Conservation (phyloP, 208 protist species). For the Trypanosoma avium region DNA sequence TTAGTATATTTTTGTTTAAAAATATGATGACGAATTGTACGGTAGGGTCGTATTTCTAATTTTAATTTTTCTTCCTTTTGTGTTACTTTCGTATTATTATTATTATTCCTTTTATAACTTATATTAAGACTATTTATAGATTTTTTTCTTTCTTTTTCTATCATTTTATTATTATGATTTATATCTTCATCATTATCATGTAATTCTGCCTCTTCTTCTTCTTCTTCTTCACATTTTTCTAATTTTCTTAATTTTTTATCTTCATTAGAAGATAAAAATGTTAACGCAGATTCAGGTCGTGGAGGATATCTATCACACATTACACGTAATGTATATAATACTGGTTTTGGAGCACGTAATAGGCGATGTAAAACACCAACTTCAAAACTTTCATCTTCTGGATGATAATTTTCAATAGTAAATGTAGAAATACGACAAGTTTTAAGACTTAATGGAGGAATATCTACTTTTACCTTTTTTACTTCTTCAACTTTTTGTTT, state of each 20-base stretch:
- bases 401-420: conserved; percentile 48
- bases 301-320: conserved; percentile 48
- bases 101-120: not conserved
- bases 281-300: conserved; percentile 27
- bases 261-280: not conserved
- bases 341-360: conserved; percentile 57
- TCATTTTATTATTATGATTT: not conserved
- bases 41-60: not conserved
- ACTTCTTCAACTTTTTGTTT: conserved; percentile 4
- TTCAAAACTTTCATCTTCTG: conserved; percentile 63
- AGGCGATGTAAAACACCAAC: conserved; percentile 81
- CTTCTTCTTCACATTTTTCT: not conserved
- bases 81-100: not conserved
- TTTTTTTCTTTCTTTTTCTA: not conserved
- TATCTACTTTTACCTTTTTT: not conserved
- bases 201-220: not conserved
- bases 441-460: conserved; percentile 18
- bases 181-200: not conserved
- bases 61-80: not conserved
- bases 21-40: not conserved
- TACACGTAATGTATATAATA: conserved; percentile 69
- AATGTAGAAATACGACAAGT: conserved; percentile 56
- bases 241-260: not conserved
- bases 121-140: not conserved
- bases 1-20: not conserved